Conservation (phyloP, 2,329 filamentous ascomycete genomes). For the Colletotrichum sp. region DNA sequence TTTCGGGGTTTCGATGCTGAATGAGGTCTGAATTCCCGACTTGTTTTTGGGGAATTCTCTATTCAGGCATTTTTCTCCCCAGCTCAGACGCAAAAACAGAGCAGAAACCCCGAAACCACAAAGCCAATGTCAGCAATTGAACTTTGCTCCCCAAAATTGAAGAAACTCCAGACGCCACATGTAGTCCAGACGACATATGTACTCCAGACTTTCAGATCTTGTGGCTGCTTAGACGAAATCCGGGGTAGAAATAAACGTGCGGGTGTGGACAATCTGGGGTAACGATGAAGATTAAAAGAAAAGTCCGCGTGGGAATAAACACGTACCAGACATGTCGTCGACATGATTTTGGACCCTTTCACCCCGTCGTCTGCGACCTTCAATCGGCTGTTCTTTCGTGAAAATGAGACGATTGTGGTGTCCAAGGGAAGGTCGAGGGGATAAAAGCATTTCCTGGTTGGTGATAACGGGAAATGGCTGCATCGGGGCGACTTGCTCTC, state of each 20-base stretch:
- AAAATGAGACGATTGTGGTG: not conserved
- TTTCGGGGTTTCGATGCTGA: not conserved
- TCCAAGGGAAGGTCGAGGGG: not conserved
- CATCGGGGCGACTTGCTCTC: not conserved
- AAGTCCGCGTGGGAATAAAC: not conserved
- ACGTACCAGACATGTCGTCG: conserved; percentile 12
- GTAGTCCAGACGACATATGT: not conserved
- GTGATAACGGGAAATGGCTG: not conserved
- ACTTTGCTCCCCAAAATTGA: not conserved
- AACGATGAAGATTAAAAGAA: not conserved
- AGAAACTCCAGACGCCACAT: not conserved
- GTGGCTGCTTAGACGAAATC: not conserved
- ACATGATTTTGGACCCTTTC: conserved; percentile 5
- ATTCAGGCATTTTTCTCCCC: not conserved
- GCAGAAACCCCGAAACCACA: not conserved
- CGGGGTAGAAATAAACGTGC: not conserved
- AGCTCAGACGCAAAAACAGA: not conserved
- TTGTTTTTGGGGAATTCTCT: not conserved
- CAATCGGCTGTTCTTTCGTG: not conserved
- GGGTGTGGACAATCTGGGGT: not conserved
- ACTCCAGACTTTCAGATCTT: not conserved
- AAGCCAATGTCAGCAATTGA: not conserved
- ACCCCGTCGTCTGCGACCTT: not conserved
- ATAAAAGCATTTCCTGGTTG: conserved; percentile 6
- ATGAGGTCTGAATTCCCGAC: not conserved